Evolutionary conservation across 257 asterid genomes (phyloP).

Genomic region (Solanum verrucosum): DNA sequence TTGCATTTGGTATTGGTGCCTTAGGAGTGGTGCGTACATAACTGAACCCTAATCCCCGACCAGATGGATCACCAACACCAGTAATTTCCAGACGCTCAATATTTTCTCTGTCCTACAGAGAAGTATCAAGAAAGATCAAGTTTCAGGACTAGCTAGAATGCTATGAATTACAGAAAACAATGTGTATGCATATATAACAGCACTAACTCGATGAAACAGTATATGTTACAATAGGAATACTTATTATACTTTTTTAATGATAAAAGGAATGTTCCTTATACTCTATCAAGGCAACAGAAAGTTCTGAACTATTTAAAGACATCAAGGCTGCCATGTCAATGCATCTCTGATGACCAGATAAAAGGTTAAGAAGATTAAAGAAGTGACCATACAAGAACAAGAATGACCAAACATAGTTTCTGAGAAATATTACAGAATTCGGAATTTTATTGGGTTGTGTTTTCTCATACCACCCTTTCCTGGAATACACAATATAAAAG

Average conservation of each 20-base stretch:
- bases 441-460: not conserved
- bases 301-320: not conserved
- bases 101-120: slow-evolving; percentile 73
- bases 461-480: not conserved
- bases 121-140: slow-evolving; percentile 1
- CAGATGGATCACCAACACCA: slow-evolving; percentile 99
- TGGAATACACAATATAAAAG: not conserved
- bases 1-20: slow-evolving; percentile 74
- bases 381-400: not conserved
- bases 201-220: not conserved
- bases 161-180: not conserved
- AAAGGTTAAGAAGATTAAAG: not conserved
- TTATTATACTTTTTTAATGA: not conserved
- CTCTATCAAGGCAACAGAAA: not conserved
- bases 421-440: not conserved
- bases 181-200: not conserved
- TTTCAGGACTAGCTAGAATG: not conserved
- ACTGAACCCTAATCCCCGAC: slow-evolving; percentile 98
- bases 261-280: not conserved
- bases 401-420: not conserved
- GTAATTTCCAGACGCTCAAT: slow-evolving; percentile 95
- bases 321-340: not conserved
- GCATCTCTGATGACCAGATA: not conserved
- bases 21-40: slow-evolving; percentile 83
- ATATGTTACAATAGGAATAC: not conserved